Percentiles rank a stretch among this genome's conserved stretches.
phyloP scores from a whole-genome alignment of 345 rosid genomes.

The Populus simonii region DNA sequence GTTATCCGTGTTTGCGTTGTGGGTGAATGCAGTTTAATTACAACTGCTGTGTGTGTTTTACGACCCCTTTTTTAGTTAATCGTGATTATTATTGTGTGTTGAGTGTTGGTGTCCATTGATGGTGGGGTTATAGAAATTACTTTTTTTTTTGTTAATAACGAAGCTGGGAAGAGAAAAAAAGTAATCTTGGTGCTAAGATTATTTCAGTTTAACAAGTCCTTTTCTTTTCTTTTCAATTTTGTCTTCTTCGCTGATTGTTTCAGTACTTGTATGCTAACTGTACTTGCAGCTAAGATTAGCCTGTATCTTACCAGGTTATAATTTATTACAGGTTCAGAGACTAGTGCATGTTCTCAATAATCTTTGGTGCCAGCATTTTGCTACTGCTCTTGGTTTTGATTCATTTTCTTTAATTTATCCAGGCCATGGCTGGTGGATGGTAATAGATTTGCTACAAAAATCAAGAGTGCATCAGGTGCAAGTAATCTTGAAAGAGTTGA shows the following conservation, averaged over 20 bases:
- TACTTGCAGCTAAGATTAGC: background rate
- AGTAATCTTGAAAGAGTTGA: conserved; percentile 44
- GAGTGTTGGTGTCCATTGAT: background rate
- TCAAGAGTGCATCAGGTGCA: conserved; percentile 65
- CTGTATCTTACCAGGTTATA: background rate
- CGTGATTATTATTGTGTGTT: background rate
- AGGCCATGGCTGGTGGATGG: conserved; percentile 89
- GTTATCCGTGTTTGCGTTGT: background rate
- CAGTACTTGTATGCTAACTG: background rate
- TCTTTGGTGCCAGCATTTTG: background rate
- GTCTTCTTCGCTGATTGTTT: background rate
- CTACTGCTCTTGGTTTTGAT: background rate
- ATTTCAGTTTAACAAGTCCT: background rate
- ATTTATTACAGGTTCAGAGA: background rate
- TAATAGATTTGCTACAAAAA: conserved; percentile 76
- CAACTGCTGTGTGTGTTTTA: background rate
- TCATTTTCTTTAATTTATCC: conserved; percentile 20
- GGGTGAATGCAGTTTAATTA: background rate
- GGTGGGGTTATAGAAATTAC: background rate
- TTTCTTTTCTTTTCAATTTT: background rate
- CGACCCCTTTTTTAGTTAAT: background rate
- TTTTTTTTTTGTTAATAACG: background rate
- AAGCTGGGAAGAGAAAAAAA: background rate
- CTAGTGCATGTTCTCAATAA: background rate
- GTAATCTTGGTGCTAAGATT: too few species aligned